A percentile compares a stretch with the other conserved stretches of the same genome.
Evolutionary conservation across 2,329 filamentous ascomycete genomes (phyloP).

Genomic region (Massarina eburnea): DNA sequence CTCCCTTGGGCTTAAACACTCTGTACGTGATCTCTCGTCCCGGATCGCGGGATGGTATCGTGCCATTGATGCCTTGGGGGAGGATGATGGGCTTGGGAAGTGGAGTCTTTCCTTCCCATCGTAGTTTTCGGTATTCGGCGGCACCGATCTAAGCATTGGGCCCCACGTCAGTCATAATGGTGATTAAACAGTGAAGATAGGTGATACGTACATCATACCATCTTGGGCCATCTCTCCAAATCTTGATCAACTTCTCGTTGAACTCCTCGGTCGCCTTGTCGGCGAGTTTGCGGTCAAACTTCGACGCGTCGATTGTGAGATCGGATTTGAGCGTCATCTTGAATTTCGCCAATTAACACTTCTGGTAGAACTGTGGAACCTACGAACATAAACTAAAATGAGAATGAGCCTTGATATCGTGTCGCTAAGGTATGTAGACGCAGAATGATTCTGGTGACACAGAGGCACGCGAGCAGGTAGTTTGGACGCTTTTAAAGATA

Average conservation of each 20-base stretch:
- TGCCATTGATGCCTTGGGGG: slow-evolving; percentile 49
- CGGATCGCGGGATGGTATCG: slow-evolving; percentile 55
- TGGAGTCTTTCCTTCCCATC: slow-evolving; percentile 55
- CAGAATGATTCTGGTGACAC: neutral
- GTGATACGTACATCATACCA: slow-evolving; percentile 53
- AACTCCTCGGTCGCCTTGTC: slow-evolving; percentile 46
- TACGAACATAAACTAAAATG: neutral
- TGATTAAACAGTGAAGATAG: neutral
- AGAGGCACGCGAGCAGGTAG: neutral
- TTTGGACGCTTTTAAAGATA: neutral
- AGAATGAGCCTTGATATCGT: neutral
- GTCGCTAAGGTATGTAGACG: neutral
- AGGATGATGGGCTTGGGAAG: slow-evolving; percentile 52
- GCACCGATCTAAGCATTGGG: slow-evolving; percentile 54
- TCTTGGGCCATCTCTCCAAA: slow-evolving; percentile 47
- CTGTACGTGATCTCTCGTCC: slow-evolving; percentile 56
- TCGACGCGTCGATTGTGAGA: slow-evolving; percentile 44
- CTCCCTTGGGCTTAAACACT: slow-evolving; percentile 53
- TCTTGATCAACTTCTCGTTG: slow-evolving; percentile 49
- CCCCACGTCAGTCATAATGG: neutral
- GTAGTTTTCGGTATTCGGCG: slow-evolving; percentile 56
- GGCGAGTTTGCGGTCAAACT: slow-evolving; percentile 47
- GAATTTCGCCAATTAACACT: no score
- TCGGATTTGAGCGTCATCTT: slow-evolving; percentile 42
- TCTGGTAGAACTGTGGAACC: neutral